phyloP scores from a whole-genome alignment of 2,329 filamentous ascomycete species.

The Verticillium nubilum region DNA sequence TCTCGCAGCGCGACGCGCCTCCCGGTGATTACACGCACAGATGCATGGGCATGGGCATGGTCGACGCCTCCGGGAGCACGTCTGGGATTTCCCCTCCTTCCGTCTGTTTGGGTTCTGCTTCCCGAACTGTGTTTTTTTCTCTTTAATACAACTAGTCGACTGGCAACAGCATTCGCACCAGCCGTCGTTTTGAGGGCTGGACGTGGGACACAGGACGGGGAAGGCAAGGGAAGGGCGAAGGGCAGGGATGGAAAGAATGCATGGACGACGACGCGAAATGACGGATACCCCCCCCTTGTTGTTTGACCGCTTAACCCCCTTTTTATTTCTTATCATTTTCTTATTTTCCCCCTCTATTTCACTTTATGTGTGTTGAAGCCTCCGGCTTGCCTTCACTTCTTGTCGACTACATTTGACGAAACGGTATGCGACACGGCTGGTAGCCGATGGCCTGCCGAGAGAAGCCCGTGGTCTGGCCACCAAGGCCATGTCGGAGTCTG shows the following conservation, averaged over 20 bases:
- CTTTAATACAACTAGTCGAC: conserved; percentile 29
- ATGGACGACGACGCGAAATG: conserved; percentile 38
- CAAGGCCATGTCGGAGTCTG: not conserved
- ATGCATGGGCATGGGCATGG: not conserved
- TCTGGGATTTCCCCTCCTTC: conserved; percentile 5
- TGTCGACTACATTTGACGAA: conserved; percentile 6
- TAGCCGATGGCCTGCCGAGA: conserved; percentile 2
- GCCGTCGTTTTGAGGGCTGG: conserved; percentile 20
- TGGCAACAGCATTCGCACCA: conserved; percentile 31
- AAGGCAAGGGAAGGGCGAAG: not conserved
- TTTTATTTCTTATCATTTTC: conserved; percentile 9
- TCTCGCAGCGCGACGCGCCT: not conserved
- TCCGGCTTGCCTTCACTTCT: conserved; percentile 3
- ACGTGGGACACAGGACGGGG: conserved; percentile 8
- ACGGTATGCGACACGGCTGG: conserved; percentile 8
- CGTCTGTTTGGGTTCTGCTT: not conserved
- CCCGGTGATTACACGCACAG: not conserved
- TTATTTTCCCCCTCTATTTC: not conserved
- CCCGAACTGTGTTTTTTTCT: conserved; percentile 13
- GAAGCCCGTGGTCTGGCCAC: conserved; percentile 11
- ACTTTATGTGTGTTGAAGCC: not conserved
- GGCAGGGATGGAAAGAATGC: conserved; percentile 32
- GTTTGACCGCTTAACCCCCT: conserved; percentile 14
- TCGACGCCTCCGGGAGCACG: not conserved
- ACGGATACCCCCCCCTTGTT: conserved; percentile 34